A percentile compares a stretch with the other conserved stretches of the same genome.
Evolutionary conservation across 78 protist species (phyloP).

Genomic region (Dictyostelium intermedium): DNA sequence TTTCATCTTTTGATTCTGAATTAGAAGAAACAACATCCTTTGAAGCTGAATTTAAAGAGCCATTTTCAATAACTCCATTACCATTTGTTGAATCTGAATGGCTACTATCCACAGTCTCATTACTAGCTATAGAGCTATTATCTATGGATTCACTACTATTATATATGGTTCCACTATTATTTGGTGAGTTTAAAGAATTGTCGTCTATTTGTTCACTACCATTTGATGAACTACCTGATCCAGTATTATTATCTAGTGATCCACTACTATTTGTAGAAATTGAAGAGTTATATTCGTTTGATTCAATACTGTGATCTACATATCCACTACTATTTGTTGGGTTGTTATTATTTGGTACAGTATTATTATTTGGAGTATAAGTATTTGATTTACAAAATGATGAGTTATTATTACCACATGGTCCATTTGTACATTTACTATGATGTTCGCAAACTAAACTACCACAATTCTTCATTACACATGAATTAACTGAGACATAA

Average conservation of each 20-base stretch:
- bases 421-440: not conserved
- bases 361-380: not conserved
- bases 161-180: no score
- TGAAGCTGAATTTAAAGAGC: not conserved
- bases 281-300: not conserved
- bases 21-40: not conserved
- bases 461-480: not conserved
- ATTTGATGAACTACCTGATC: not conserved
- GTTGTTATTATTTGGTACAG: not conserved
- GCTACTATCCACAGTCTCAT: no score
- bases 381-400: not conserved
- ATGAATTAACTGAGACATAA: not conserved
- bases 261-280: not conserved
- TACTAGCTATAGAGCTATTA: no score
- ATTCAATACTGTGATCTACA: no score
- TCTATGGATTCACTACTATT: not conserved
- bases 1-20: not conserved
- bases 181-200: no score
- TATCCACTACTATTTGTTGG: not conserved
- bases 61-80: not conserved
- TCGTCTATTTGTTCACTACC: not conserved
- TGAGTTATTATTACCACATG: not conserved
- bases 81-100: not conserved
- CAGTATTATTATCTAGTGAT: not conserved
- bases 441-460: not conserved